A percentile compares a stretch with the other conserved stretches of the same genome.
Conservation (phyloP, 306 rosid species). For the Bauhinia variegata region DNA sequence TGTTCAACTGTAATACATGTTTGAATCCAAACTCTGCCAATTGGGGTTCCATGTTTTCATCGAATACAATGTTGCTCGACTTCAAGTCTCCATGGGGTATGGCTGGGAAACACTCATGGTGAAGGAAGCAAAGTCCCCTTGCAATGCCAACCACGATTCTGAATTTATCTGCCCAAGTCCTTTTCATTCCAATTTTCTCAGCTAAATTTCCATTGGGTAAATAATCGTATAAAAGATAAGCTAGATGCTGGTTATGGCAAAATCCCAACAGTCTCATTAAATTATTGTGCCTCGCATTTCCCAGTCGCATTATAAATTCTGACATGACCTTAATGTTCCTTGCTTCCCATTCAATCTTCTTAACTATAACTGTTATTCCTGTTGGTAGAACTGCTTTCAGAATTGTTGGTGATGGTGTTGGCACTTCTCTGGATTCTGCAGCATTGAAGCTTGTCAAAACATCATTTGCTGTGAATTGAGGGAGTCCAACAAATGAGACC, state of each 20-base stretch:
- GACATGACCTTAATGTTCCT: conserved; percentile 50
- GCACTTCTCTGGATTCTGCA: conserved; percentile 48
- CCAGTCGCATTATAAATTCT: conserved; percentile 59
- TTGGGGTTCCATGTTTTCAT: conserved; percentile 87
- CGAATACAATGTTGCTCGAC: conserved; percentile 76
- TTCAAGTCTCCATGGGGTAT: conserved; percentile 87
- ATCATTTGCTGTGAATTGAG: conserved; percentile 82
- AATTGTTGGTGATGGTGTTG: conserved; percentile 51
- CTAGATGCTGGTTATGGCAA: conserved; percentile 78
- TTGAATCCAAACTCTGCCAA: conserved; percentile 84
- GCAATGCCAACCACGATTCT: conserved; percentile 70
- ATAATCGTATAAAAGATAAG: conserved; percentile 75
- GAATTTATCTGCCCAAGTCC: conserved; percentile 76
- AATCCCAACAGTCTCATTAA: conserved; percentile 66
- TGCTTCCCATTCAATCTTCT: conserved; percentile 72
- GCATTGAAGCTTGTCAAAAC: conserved; percentile 69
- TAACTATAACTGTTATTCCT: conserved; percentile 81
- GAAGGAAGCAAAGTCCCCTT: conserved; percentile 84
- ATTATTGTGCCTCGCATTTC: conserved; percentile 78
- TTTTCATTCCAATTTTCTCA: conserved; percentile 63
- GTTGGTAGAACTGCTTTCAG: conserved; percentile 83
- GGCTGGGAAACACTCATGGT: conserved; percentile 80
- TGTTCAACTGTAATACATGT: conserved; percentile 56
- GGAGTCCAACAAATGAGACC: conserved; percentile 80
- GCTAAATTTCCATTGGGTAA: conserved; percentile 79